phyloP scores from a whole-genome alignment of 768 basidiomycete species.

The Clitopilus hobsonii region DNA sequence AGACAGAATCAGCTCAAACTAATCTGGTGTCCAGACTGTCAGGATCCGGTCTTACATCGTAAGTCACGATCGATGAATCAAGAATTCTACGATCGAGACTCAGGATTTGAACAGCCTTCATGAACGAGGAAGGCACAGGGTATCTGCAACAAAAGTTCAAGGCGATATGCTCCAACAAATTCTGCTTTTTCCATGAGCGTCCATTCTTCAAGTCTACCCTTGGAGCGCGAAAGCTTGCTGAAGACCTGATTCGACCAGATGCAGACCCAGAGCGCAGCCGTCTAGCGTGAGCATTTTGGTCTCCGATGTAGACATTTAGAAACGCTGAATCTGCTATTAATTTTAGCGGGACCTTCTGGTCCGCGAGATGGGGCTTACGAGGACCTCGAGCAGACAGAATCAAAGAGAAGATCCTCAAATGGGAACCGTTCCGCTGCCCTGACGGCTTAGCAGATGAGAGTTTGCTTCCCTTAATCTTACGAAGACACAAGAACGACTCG shows the following conservation, averaged over 20 bases:
- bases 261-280: background rate
- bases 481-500: background rate
- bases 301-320: no score
- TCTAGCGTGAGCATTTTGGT: constrained; percentile 12
- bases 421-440: background rate
- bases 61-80: background rate
- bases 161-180: background rate
- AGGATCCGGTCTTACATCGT: background rate
- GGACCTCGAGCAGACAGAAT: background rate
- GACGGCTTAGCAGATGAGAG: background rate
- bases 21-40: constrained; percentile 9
- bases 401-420: constrained; percentile 1
- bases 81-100: background rate
- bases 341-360: constrained; percentile 7
- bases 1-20: background rate
- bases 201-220: constrained; percentile 4
- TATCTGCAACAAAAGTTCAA: constrained; percentile 10
- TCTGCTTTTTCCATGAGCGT: background rate
- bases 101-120: background rate
- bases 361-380: background rate
- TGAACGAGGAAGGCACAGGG: constrained; percentile 6
- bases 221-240: constrained; percentile 6
- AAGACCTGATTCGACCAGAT: constrained; percentile 7
- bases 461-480: background rate
- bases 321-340: background rate